Evolutionary conservation across 2,329 filamentous ascomycete genomes (phyloP).

Genomic region (Diplodia sapinea): DNA sequence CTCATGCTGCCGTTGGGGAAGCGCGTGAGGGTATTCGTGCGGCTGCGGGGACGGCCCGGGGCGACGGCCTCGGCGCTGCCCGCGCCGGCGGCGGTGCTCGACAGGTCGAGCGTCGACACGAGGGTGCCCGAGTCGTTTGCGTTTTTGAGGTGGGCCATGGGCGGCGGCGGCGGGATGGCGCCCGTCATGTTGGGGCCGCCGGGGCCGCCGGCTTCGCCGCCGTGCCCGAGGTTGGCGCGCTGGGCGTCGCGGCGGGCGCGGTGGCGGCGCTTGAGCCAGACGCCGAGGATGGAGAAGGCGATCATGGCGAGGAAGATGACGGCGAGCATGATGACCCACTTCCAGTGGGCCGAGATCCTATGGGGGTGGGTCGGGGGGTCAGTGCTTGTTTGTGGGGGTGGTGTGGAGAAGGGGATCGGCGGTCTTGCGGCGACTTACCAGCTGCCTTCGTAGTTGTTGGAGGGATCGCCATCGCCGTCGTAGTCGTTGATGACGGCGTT

Average conservation of each 20-base stretch:
- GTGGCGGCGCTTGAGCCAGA: constrained; percentile 75
- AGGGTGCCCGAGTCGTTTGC: constrained; percentile 14
- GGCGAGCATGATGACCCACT: constrained; percentile 83
- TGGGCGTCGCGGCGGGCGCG: constrained; percentile 68
- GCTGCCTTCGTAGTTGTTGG: constrained; percentile 34
- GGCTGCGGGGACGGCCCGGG: constrained; percentile 23
- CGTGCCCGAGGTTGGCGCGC: constrained; percentile 34
- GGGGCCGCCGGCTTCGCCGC: background rate
- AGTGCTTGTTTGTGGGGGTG: background rate
- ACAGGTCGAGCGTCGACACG: constrained; percentile 16
- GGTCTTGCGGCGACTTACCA: constrained; percentile 33
- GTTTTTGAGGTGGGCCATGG: constrained; percentile 16
- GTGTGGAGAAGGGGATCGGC: background rate
- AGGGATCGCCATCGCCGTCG: constrained; percentile 37
- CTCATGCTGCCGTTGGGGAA: constrained; percentile 30
- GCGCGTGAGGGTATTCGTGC: constrained; percentile 33
- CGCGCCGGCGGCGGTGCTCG: background rate
- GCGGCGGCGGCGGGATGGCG: constrained; percentile 25
- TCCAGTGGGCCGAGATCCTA: constrained; percentile 73
- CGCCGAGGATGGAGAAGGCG: constrained; percentile 62
- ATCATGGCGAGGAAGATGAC: constrained; percentile 73
- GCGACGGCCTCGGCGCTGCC: too few species aligned
- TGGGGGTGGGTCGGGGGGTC: background rate
- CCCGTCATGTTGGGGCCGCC: background rate
- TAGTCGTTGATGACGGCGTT: constrained; percentile 36